These are phyloP conservation scores for Marchantia paleacea DNA, from an alignment of 225 moss, liverwort and hornwort genomes.

Conservation along the genomic window DNA sequence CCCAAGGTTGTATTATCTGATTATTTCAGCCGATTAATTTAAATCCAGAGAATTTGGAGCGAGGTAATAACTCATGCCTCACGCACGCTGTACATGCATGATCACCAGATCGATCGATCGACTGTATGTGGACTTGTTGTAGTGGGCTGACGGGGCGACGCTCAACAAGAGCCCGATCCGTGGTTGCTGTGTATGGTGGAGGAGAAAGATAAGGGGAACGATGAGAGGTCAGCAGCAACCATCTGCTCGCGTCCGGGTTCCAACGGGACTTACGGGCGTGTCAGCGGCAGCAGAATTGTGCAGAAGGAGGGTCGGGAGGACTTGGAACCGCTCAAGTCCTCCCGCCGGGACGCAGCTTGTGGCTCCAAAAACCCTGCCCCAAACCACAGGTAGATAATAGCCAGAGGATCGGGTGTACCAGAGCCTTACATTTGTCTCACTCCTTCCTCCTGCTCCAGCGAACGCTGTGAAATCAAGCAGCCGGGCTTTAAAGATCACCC, in stretches of 20 bases:
- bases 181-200: conserved; percentile 1
- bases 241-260: neutral
- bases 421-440: conserved; percentile 15
- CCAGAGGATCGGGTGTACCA: conserved; percentile 14
- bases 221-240: conserved; percentile 1
- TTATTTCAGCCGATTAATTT: neutral
- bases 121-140: conserved; percentile 8
- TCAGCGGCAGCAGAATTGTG: neutral
- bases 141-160: too few relatives aligned
- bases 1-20: neutral
- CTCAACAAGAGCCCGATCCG: neutral
- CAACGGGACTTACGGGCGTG: neutral
- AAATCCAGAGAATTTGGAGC: neutral
- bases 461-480: neutral
- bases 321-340: neutral
- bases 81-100: neutral
- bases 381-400: neutral
- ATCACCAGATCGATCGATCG: neutral
- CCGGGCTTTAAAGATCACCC: conserved; percentile 2
- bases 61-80: neutral
- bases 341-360: conserved; percentile 12
- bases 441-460: neutral
- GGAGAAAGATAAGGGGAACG: conserved; percentile 15
- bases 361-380: neutral
- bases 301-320: neutral